Evolutionary conservation across 2,329 filamentous ascomycete genomes (phyloP), one percentile per base, ranked within the genome.

Genomic region (Moelleriella libera): DNA sequence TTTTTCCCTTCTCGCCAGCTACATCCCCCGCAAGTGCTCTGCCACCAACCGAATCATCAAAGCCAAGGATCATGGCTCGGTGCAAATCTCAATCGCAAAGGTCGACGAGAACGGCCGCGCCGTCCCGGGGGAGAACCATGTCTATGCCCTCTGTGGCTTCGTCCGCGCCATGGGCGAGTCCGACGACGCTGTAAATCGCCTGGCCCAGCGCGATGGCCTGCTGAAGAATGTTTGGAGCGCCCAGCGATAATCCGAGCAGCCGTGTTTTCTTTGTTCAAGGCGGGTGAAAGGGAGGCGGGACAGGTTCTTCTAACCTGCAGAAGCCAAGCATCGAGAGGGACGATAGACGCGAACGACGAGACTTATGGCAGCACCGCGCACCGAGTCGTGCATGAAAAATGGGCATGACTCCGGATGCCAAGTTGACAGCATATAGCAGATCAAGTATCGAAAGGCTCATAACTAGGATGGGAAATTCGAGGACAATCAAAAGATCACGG

Each of bases 31-130:
- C 80, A 97, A 96, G 80, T 97, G 90, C 86, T 88, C 81, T 72
- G 89, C 89, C 63, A 95, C 90, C 72, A 94, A 94, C 87, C 88
- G 92, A 76, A 96, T 97, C 80, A 97, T 98, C 83, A 96, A 96
- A 80, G 88, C 92, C 78, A 96, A 97, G 79, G 92, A 98, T 76
- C 92, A 98, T 81, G 90, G 88, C 63, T 94, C 87, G 55, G 92
- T 97, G 63, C 92, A 98, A 75, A 88, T 98, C 72, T 87, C 84
- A 63, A 78, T 98, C 68, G 90, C 84, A 72, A 97, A 96, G 79
- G 92, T 98, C 63, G 90, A 97, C 72, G 92, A 98, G 83, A 94
- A 89, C 76, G 92, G 92, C 69, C 87, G 89, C 63, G 88, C 89
- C 58, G 65, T 82, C 75, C 88, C 87, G 60, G 88, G 90, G 72